These are phyloP conservation scores for Ceratocystis albifundus DNA, from an alignment of 2,329 filamentous ascomycete species.

Conservation along the genomic window DNA sequence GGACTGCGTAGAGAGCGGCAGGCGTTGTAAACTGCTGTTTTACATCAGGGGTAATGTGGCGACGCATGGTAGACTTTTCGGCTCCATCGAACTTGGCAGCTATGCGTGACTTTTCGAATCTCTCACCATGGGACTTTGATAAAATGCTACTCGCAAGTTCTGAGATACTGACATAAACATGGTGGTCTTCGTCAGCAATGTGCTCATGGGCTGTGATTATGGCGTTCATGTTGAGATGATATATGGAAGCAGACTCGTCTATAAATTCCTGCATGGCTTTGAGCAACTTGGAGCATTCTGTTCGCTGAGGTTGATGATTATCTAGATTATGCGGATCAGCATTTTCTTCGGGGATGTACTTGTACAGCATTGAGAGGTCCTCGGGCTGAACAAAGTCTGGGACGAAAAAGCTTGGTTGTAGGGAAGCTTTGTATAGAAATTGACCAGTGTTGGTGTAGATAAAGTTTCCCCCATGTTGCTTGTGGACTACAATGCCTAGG, in stretches of 20 bases:
- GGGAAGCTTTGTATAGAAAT: conserved; percentile 35
- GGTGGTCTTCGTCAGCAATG: conserved; percentile 32
- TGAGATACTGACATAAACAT: conserved; percentile 40
- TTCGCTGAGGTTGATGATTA: conserved; percentile 35
- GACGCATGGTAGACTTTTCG: conserved; percentile 3
- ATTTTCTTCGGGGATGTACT: conserved; percentile 24
- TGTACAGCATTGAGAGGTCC: conserved; percentile 33
- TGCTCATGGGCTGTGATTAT: conserved; percentile 38
- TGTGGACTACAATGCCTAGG: conserved; percentile 44
- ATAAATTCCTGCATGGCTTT: conserved; percentile 39
- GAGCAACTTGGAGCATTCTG: conserved; percentile 36
- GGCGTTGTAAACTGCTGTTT: conserved; percentile 29
- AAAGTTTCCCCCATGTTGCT: conserved; percentile 40
- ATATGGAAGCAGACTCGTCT: conserved; percentile 34
- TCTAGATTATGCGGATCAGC: conserved; percentile 14
- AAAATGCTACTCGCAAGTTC: conserved; percentile 36
- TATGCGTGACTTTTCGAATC: background rate
- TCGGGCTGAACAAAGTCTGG: conserved; percentile 35
- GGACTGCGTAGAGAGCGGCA: conserved; percentile 55
- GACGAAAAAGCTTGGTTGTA: conserved; percentile 41
- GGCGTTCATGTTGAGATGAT: conserved; percentile 38
- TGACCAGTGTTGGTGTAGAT: conserved; percentile 44
- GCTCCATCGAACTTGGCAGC: background rate
- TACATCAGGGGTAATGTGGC: conserved; percentile 1
- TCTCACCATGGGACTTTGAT: background rate